Conservation (phyloP, 495 filamentous ascomycete genomes). For the Sporormia fimetaria region DNA sequence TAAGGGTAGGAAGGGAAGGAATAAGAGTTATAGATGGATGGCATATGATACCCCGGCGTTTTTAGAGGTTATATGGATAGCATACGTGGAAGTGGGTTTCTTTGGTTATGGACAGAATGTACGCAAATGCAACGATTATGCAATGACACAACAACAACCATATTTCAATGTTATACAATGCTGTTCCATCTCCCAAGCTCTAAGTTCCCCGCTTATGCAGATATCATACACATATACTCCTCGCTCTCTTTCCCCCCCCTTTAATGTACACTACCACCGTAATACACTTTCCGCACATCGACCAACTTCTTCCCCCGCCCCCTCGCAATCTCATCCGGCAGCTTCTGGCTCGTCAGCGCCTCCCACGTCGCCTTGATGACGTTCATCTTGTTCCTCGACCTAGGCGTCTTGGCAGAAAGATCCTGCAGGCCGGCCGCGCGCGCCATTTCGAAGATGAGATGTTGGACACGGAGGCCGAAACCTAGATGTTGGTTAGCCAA, state of each 20-base stretch:
- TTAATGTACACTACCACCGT: constrained; percentile 55
- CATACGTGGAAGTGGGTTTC: no score
- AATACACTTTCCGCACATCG: constrained; percentile 94
- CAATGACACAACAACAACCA: no score
- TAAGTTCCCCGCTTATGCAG: no score
- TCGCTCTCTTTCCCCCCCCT: constrained; percentile 3
- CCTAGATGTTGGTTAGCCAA: constrained; percentile 42
- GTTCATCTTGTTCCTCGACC: constrained; percentile 90
- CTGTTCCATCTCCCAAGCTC: no score
- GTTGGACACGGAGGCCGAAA: constrained; percentile 82
- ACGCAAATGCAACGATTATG: no score
- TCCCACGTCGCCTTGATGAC: constrained; percentile 79
- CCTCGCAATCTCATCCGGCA: constrained; percentile 79
- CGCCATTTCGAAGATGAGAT: constrained; percentile 87
- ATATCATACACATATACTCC: constrained; percentile 1
- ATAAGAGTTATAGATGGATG: background rate
- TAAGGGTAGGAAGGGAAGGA: constrained; percentile 1
- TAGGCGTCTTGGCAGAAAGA: constrained; percentile 64
- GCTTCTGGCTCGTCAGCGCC: constrained; percentile 66
- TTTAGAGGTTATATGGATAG: no score
- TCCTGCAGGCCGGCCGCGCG: constrained; percentile 73
- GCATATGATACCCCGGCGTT: no score
- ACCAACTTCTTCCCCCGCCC: constrained; percentile 88
- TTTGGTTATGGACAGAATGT: no score
- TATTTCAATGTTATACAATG: no score